Evolutionary conservation across 202 grass and related monocot species (phyloP).

Genomic region (Setaria italica): DNA sequence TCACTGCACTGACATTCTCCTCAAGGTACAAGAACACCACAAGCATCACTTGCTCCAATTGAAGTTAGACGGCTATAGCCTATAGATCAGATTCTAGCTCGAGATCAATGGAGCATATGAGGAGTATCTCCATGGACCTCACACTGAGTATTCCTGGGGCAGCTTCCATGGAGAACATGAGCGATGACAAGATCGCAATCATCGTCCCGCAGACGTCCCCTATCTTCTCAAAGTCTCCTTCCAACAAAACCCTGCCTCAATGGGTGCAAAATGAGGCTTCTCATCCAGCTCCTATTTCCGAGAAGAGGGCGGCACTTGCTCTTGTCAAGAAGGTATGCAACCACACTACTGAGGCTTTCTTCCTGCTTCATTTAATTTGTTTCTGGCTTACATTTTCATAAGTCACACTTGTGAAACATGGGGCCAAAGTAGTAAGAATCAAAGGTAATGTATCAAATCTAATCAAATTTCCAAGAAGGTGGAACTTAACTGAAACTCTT

Average conservation of each 20-base stretch:
- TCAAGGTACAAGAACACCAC: neutral
- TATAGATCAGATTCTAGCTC: neutral
- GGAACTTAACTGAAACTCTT: no score
- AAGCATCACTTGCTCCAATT: neutral
- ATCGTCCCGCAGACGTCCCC: neutral
- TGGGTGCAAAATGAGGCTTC: neutral
- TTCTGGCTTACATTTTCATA: no score
- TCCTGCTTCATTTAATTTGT: no score
- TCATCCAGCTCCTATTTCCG: neutral
- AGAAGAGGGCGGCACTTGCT: neutral
- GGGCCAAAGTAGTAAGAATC: no score
- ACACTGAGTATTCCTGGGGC: conserved; percentile 38
- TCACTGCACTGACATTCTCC: neutral
- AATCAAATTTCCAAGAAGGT: no score
- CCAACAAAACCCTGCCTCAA: conserved; percentile 10
- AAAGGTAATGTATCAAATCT: no score
- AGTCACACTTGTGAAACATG: no score
- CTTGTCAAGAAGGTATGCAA: conserved; percentile 21
- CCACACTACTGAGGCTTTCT: no score
- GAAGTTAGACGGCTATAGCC: no score
- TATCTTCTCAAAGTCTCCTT: neutral
- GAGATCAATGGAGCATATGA: neutral
- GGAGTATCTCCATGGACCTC: conserved; percentile 29
- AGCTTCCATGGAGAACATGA: neutral
- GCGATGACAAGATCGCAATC: conserved; percentile 16